Conservation (phyloP, 495 filamentous ascomycete genomes). For the Aspergillus ostianus region DNA sequence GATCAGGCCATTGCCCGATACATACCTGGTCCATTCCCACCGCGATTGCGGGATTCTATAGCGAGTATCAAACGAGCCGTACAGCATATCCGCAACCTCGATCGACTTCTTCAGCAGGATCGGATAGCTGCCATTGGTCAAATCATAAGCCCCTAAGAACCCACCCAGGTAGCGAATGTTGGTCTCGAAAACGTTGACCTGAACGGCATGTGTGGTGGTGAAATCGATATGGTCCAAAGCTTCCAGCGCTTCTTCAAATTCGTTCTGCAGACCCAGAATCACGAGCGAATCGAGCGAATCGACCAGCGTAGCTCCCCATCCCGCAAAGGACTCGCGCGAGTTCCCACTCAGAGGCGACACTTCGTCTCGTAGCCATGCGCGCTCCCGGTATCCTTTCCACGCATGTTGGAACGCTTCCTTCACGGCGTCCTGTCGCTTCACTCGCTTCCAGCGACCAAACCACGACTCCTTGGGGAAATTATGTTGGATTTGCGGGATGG, state of each 20-base stretch:
- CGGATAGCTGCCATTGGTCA: conserved; percentile 62
- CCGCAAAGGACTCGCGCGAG: conserved; percentile 54
- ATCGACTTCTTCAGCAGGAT: conserved; percentile 79
- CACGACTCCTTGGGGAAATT: conserved; percentile 48
- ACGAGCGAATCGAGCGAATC: conserved; percentile 62
- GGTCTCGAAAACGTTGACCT: conserved; percentile 82
- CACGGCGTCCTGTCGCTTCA: conserved; percentile 55
- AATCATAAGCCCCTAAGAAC: conserved; percentile 78
- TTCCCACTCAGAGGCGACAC: conserved; percentile 62
- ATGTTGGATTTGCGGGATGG: conserved; percentile 52
- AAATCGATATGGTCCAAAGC: conserved; percentile 57
- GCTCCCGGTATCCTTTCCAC: conserved; percentile 72
- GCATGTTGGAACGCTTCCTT: conserved; percentile 65
- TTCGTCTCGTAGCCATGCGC: conserved; percentile 82
- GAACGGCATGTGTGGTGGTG: conserved; percentile 42
- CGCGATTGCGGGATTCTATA: conserved; percentile 83
- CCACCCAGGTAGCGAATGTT: conserved; percentile 87
- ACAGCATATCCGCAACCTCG: conserved; percentile 84
- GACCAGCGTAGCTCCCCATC: conserved; percentile 61
- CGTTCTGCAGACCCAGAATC: conserved; percentile 60
- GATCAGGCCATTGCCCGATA: not conserved
- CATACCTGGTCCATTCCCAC: conserved; percentile 50
- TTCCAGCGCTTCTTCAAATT: conserved; percentile 57
- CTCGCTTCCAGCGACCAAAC: conserved; percentile 33
- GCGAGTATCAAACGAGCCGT: conserved; percentile 90